Percentiles rank a stretch among this genome's conserved stretches.
Evolutionary conservation across 208 protist species (phyloP).

Genomic region (Spongospora subterranea): DNA sequence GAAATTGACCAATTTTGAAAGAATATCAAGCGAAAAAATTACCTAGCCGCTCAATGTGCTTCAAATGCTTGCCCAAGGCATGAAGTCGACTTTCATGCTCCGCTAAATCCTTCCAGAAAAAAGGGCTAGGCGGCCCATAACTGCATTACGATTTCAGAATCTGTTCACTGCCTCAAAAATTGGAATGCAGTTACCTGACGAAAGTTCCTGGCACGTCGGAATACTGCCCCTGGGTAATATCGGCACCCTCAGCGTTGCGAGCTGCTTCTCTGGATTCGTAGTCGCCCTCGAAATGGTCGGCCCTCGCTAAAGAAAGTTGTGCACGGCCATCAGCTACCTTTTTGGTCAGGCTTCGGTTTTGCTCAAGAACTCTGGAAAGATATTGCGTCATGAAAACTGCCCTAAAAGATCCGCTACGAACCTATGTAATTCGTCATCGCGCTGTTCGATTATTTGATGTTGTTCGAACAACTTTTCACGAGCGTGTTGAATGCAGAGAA

Average conservation of each 20-base stretch:
- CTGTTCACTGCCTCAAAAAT: not conserved
- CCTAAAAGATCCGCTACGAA: not conserved
- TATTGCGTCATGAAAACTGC: too few species aligned
- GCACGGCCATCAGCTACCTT: conserved; percentile 29
- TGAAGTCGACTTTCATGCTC: not conserved
- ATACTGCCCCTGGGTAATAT: not conserved
- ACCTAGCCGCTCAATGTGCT: conserved; percentile 38
- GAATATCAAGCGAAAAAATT: not conserved
- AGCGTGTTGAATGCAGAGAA: conserved; percentile 4
- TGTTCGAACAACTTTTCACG: conserved; percentile 29
- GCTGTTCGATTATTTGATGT: conserved; percentile 24
- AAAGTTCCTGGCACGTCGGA: not conserved
- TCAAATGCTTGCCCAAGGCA: conserved; percentile 1
- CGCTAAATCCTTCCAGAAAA: conserved; percentile 33
- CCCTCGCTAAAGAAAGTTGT: not conserved
- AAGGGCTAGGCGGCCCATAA: conserved; percentile 24
- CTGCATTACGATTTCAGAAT: not conserved
- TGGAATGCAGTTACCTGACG: not conserved
- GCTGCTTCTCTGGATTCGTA: not conserved
- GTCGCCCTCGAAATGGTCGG: not conserved
- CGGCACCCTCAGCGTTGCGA: not conserved
- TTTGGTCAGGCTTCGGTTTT: conserved; percentile 10
- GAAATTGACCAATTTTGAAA: not conserved
- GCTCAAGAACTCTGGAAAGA: not conserved
- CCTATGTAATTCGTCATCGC: conserved; percentile 46